Evolutionary conservation across 768 basidiomycete genomes (phyloP).

Genomic region (Cubamyces sp.): DNA sequence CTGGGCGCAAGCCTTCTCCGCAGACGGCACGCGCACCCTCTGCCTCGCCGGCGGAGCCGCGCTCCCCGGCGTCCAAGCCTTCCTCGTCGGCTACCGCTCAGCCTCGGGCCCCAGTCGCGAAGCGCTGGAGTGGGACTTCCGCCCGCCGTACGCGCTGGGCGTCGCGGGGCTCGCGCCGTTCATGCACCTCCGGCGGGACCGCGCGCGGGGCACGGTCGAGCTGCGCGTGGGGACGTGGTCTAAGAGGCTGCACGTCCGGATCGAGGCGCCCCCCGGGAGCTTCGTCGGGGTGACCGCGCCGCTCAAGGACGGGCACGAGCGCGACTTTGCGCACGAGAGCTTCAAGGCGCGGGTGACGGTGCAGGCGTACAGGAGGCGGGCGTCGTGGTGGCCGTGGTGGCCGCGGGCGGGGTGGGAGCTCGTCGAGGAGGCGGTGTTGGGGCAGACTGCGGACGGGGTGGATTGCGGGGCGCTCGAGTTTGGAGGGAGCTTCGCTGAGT

Average conservation of each 20-base stretch:
- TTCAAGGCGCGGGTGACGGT: constrained; percentile 25
- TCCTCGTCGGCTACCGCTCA: constrained; percentile 34
- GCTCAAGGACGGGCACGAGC: constrained; percentile 29
- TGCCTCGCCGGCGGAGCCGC: constrained; percentile 32
- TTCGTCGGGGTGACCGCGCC: constrained; percentile 31
- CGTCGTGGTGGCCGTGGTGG: constrained; percentile 31
- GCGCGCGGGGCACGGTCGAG: constrained; percentile 18
- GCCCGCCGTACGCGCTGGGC: constrained; percentile 29
- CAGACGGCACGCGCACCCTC: constrained; percentile 18
- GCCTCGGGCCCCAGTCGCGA: not conserved
- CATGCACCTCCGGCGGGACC: constrained; percentile 26
- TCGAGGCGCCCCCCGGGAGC: constrained; percentile 25
- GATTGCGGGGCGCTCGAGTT: constrained; percentile 30
- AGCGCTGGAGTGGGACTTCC: constrained; percentile 29
- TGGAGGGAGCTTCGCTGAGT: constrained; percentile 22
- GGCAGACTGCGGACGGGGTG: constrained; percentile 13
- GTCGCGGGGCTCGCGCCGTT: constrained; percentile 25
- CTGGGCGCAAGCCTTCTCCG: constrained; percentile 30
- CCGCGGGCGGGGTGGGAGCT: constrained; percentile 29
- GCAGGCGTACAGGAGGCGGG: constrained; percentile 19
- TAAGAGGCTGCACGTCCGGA: constrained; percentile 22
- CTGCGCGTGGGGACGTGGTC: constrained; percentile 24
- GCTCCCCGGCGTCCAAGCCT: constrained; percentile 30
- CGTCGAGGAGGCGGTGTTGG: constrained; percentile 28
- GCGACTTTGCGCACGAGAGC: constrained; percentile 31